Conservation (phyloP, 2,329 filamentous ascomycete genomes). For the Diplodia mutila region DNA sequence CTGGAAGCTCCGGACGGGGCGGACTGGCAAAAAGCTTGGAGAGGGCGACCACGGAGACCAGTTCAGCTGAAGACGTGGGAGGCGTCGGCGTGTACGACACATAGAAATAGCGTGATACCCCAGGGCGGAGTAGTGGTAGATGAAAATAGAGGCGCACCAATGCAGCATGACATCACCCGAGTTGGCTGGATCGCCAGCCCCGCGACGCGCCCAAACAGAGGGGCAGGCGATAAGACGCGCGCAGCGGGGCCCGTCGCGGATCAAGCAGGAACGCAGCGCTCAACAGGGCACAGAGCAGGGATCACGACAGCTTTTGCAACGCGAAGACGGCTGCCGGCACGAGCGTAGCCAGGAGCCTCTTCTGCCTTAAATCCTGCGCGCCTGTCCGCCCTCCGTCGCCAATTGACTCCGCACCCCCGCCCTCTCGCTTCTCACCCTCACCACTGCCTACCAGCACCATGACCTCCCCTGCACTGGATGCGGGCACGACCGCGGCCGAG, state of each 20-base stretch:
- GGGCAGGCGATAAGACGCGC: constrained; percentile 15
- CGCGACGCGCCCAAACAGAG: constrained; percentile 17
- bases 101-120: constrained; percentile 16
- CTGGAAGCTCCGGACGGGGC: constrained; percentile 50
- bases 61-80: constrained; percentile 57
- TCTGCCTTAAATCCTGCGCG: not conserved
- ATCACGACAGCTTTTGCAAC: not conserved
- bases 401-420: constrained; percentile 11
- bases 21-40: constrained; percentile 59
- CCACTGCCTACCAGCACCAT: constrained; percentile 9
- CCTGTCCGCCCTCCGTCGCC: not conserved
- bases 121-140: not conserved
- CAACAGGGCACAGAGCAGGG: constrained; percentile 6
- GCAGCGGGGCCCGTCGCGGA: constrained; percentile 9
- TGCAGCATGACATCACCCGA: constrained; percentile 17
- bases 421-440: not conserved
- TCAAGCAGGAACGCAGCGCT: constrained; percentile 19
- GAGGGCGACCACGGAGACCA: constrained; percentile 63
- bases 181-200: constrained; percentile 8
- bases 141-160: constrained; percentile 22
- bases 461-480: constrained; percentile 13
- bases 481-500: not conserved
- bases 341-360: not conserved
- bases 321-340: constrained; percentile 6
- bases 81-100: constrained; percentile 18